Base-by-base conservation (phyloP, 768 basidiomycete species). In the Tephrocybe sp. region DNA sequence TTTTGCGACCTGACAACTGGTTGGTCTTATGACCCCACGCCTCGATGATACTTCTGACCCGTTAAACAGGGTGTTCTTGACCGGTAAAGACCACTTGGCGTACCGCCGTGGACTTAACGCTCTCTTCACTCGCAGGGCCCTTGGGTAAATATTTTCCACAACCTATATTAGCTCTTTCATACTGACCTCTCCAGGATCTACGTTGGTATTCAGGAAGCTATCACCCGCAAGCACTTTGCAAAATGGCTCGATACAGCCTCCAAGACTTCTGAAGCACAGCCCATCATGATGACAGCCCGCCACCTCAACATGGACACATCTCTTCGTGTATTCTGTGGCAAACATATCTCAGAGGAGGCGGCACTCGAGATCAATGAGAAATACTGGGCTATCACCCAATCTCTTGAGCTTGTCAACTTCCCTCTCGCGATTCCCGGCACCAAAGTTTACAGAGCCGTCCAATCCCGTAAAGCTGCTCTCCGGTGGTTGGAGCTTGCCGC, bases 361-460 rank as follows among this genome's bases (percentile, higher is more conserved):
- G 82, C 86, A 21, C 64, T 71, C 14, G 90, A 93, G 65, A 94
- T 99, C 65, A 88, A 81, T 64, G 86, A 90, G 58, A 93, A 93
- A 65, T 98, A 98, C 74, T 98, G 96, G 96, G 77, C 79, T 53
- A 97, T 99, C 70, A 98, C 97, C 6, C 75, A 84, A 59, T 92
- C 97, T 2, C 86, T 99, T 36, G 93, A 99, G 67, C 88, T 99
- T 48, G 97, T 99, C 76, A 99, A 99, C 76, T 98, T 99, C 76
- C 97, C 97, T 14, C 72, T 98, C 54, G 86, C 96, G 14, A 62
- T 97, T 32, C 97, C 97, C 17, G 97, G 97, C 24, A 98, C 97
- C 33, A 98, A 98, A 66, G 84, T 98, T 48, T 98, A 89, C 72
- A 89, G 85, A 59, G 97, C 96, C 2, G 86, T 93, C 58, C 86